Evolutionary conservation across 192 early-diverging fungal genomes (phyloP).

Genomic region (Diversispora epigaea): DNA sequence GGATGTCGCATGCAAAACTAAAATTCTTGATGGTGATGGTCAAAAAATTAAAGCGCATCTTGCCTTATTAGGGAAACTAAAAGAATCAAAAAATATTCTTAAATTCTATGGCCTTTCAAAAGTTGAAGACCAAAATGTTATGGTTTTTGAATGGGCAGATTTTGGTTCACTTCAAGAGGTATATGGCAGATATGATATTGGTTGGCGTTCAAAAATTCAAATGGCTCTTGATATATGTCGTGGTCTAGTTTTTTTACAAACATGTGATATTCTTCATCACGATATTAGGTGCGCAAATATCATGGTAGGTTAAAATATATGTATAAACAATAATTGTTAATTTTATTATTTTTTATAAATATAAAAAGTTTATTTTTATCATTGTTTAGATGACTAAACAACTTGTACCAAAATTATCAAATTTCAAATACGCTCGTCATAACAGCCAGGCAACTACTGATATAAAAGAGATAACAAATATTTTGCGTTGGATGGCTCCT

Average conservation of each 20-base stretch:
- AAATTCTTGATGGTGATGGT: too few species aligned
- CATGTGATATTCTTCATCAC: slow-evolving; percentile 16
- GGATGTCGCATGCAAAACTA: not conserved
- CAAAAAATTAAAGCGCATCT: not conserved
- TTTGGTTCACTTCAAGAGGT: not conserved
- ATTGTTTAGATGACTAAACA: slow-evolving; percentile 10
- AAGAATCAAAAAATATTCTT: slow-evolving; percentile 1
- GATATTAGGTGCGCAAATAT: slow-evolving; percentile 29
- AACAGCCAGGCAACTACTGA: not conserved
- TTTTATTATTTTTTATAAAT: not conserved
- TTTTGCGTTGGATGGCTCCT: slow-evolving; percentile 27
- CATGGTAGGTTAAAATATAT: not conserved
- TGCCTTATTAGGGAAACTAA: not conserved
- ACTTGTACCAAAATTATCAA: slow-evolving; percentile 13
- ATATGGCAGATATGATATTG: not conserved
- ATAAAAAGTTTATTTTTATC: not conserved
- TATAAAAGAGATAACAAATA: not conserved
- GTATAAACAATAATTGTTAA: not conserved
- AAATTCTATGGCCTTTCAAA: slow-evolving; percentile 13
- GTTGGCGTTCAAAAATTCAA: not conserved
- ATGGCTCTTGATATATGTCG: slow-evolving; percentile 24
- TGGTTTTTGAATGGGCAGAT: slow-evolving; percentile 26
- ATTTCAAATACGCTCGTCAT: slow-evolving; percentile 5
- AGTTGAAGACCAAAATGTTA: not conserved
- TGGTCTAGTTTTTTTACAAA: slow-evolving; percentile 18